phyloP scores from a whole-genome alignment of 139 green algal genomes.

The Coccomyxa sp. region DNA sequence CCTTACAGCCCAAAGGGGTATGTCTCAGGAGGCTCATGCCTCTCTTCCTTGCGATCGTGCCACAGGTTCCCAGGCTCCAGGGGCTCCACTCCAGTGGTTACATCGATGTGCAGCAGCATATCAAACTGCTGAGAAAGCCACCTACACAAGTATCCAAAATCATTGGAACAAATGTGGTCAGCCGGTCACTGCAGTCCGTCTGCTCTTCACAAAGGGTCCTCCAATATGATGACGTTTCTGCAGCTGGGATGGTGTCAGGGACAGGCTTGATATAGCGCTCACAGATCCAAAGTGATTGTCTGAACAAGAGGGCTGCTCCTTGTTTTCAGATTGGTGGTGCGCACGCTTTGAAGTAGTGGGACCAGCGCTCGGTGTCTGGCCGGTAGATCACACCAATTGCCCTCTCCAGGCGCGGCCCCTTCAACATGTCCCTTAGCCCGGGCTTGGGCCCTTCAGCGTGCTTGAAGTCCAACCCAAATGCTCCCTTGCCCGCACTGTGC shows the following conservation, averaged over 20 bases:
- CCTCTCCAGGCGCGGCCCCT: slow-evolving; percentile 41
- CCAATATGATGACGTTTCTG: neutral
- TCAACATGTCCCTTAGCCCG: slow-evolving; percentile 10
- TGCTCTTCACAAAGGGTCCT: neutral
- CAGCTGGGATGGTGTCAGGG: neutral
- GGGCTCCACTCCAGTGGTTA: slow-evolving; percentile 30
- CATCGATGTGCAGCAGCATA: slow-evolving; percentile 43
- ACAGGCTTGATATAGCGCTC: neutral
- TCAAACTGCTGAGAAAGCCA: slow-evolving; percentile 54
- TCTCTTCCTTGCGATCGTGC: slow-evolving; percentile 6
- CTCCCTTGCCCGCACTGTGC: slow-evolving; percentile 13
- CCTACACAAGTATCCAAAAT: neutral
- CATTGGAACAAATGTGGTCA: neutral
- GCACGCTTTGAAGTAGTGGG: neutral
- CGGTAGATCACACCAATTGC: slow-evolving; percentile 66
- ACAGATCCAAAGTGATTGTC: neutral
- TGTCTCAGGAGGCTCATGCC: slow-evolving; percentile 6
- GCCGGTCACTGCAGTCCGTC: neutral
- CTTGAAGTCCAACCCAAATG: slow-evolving; percentile 40
- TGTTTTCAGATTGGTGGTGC: neutral
- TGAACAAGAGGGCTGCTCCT: neutral
- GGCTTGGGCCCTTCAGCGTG: neutral
- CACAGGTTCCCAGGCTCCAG: slow-evolving; percentile 17
- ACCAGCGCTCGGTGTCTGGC: slow-evolving; percentile 44
- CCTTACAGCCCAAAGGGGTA: slow-evolving; percentile 19